phyloP scores from a whole-genome alignment of 768 basidiomycete species.

The Collybiopsis luxurians region DNA sequence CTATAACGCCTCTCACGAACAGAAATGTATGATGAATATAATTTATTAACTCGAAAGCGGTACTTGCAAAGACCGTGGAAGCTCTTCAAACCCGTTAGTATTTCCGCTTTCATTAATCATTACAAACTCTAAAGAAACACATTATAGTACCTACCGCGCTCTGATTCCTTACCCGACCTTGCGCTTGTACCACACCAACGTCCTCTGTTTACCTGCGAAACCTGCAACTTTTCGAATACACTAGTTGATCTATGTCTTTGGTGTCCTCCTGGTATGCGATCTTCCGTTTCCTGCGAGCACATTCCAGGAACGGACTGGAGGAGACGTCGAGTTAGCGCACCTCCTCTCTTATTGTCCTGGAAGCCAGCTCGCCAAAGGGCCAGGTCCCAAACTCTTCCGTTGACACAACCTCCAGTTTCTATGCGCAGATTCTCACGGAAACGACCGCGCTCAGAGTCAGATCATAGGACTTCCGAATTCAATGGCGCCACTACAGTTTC shows the following conservation, averaged over 20 bases:
- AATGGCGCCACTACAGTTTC: too few relatives aligned
- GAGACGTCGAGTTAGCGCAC: conserved; percentile 2
- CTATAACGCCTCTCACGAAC: neutral
- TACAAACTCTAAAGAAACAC: neutral
- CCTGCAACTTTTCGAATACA: neutral
- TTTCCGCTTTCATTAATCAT: neutral
- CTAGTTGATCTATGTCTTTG: neutral
- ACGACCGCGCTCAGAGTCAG: too few relatives aligned
- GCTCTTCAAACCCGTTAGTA: neutral
- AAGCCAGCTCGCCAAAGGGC: neutral
- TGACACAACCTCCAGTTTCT: neutral
- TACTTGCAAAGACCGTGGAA: conserved; percentile 3
- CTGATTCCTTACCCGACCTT: conserved; percentile 2
- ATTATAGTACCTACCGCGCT: neutral
- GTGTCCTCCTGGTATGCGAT: neutral
- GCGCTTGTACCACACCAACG: neutral
- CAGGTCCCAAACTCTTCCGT: neutral
- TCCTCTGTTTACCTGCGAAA: neutral
- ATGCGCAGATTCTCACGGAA: too few relatives aligned
- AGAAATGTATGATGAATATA: neutral
- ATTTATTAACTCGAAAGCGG: neutral
- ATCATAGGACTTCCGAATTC: too few relatives aligned
- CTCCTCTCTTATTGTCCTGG: neutral
- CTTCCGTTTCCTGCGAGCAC: neutral
- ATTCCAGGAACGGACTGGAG: neutral